phyloP scores from a whole-genome alignment of 2,329 filamentous ascomycete species.

The Penicillium sp. region DNA sequence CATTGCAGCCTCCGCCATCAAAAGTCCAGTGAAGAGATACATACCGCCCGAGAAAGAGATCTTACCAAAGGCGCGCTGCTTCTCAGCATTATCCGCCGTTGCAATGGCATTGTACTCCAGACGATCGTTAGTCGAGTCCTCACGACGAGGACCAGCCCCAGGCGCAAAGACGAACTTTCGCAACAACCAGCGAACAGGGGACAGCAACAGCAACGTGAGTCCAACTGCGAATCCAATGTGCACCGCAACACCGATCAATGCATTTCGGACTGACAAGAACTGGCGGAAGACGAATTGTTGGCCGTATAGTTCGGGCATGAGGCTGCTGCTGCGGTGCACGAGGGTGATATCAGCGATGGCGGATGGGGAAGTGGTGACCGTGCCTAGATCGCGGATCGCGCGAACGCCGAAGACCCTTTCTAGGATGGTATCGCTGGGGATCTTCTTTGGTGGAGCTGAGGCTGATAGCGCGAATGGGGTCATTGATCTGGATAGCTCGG shows the following conservation, averaged over 20 bases:
- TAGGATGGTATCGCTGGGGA: slow-evolving; percentile 32
- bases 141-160: slow-evolving; percentile 51
- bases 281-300: slow-evolving; percentile 59
- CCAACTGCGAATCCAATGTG: slow-evolving; percentile 52
- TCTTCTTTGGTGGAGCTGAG: slow-evolving; percentile 37
- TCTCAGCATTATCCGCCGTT: slow-evolving; percentile 38
- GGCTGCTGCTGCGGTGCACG: slow-evolving; percentile 61
- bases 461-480: slow-evolving; percentile 56
- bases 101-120: slow-evolving; percentile 49
- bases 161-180: slow-evolving; percentile 52
- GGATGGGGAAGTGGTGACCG: slow-evolving; percentile 56
- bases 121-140: slow-evolving; percentile 42
- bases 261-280: slow-evolving; percentile 55
- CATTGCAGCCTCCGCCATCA: slow-evolving; percentile 49
- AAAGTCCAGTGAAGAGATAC: slow-evolving; percentile 47
- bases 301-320: slow-evolving; percentile 60
- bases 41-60: slow-evolving; percentile 44
- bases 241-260: slow-evolving; percentile 50
- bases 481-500: slow-evolving; percentile 50
- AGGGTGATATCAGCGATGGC: slow-evolving; percentile 57
- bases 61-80: slow-evolving; percentile 44
- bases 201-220: slow-evolving; percentile 50
- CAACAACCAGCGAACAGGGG: slow-evolving; percentile 56
- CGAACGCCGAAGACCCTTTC: slow-evolving; percentile 52
- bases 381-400: slow-evolving; percentile 58